phyloP scores from a whole-genome alignment of 225 moss, liverwort and hornwort genomes.

The Pleurozium schreberi region DNA sequence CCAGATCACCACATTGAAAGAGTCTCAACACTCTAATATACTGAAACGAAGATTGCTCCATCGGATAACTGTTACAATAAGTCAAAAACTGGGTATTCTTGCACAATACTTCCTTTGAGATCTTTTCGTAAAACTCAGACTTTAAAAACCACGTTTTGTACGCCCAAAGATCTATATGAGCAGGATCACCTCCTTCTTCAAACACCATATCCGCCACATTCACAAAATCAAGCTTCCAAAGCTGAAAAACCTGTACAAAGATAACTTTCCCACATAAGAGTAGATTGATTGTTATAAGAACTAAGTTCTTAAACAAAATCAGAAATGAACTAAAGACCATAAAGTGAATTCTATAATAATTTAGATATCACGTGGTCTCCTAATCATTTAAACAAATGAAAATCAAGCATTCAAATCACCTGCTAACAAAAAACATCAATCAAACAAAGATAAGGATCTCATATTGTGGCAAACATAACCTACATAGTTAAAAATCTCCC shows the following conservation, averaged over 20 bases:
- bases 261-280: no score
- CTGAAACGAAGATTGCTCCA: background rate
- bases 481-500: background rate
- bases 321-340: background rate
- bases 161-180: background rate
- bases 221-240: background rate
- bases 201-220: background rate
- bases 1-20: rapidly evolving
- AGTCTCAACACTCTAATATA: background rate
- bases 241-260: background rate
- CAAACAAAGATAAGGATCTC: background rate
- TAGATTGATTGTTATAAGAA: background rate
- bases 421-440: background rate
- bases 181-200: background rate
- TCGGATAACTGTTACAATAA: background rate
- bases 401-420: background rate
- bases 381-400: background rate
- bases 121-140: rapidly evolving
- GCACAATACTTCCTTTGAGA: background rate
- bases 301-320: no score
- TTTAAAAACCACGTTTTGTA: background rate
- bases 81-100: background rate
- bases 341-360: background rate
- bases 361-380: background rate
- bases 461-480: background rate